phyloP scores from a whole-genome alignment of 2,329 filamentous ascomycete species.

The Chaetomiaceae sp. region DNA sequence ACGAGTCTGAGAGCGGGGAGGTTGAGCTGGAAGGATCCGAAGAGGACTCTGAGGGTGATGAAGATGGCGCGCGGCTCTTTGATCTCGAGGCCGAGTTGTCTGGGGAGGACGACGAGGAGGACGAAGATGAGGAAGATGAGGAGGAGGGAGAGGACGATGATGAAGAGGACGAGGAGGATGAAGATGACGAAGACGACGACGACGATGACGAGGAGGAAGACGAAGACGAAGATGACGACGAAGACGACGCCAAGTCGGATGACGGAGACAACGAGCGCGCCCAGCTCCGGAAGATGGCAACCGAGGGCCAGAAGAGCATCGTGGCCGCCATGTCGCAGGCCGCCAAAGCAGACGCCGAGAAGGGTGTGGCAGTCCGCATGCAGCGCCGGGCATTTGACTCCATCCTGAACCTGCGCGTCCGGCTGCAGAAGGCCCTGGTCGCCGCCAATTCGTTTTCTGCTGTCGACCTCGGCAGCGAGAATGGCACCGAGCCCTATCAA shows the following conservation, averaged over 20 bases:
- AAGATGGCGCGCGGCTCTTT: no score
- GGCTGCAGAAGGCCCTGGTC: conserved; percentile 84
- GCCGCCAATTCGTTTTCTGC: conserved; percentile 68
- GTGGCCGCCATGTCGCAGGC: conserved; percentile 58
- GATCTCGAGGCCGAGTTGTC: no score
- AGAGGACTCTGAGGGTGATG: conserved; percentile 29
- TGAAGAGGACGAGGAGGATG: conserved; percentile 35
- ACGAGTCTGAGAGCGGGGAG: conserved; percentile 30
- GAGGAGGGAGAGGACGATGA: conserved; percentile 31
- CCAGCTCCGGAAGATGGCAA: conserved; percentile 63
- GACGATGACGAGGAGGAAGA: conserved; percentile 35
- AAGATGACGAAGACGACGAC: conserved; percentile 30
- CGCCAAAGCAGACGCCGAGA: conserved; percentile 71
- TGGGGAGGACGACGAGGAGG: conserved; percentile 24
- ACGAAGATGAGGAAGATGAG: conserved; percentile 29
- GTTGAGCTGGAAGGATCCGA: conserved; percentile 32
- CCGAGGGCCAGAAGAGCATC: conserved; percentile 61
- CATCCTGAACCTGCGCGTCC: conserved; percentile 83
- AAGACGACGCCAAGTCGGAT: conserved; percentile 33
- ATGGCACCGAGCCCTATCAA: conserved; percentile 53
- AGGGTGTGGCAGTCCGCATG: conserved; percentile 78
- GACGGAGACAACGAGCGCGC: conserved; percentile 40
- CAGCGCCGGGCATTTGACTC: conserved; percentile 85
- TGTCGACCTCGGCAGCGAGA: conserved; percentile 34
- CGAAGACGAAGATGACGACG: conserved; percentile 33